These are phyloP conservation scores for Vitis rupestris DNA, from an alignment of 164 flowering plant species.

Conservation along the genomic window DNA sequence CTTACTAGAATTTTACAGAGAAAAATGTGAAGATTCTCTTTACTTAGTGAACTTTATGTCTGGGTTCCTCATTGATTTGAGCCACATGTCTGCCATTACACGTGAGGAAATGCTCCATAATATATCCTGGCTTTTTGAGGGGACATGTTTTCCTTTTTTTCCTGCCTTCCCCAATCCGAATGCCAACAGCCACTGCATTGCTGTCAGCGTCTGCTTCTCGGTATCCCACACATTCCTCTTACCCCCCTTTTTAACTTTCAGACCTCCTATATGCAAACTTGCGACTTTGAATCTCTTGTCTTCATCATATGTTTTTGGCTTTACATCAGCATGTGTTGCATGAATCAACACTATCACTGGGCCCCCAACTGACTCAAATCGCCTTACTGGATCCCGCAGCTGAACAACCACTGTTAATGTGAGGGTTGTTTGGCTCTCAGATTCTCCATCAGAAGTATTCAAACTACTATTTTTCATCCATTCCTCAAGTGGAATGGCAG, in stretches of 20 bases:
- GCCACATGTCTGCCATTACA: conserved; percentile 95
- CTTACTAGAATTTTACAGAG: neutral
- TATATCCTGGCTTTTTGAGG: conserved; percentile 46
- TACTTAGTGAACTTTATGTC: conserved; percentile 66
- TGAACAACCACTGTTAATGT: conserved; percentile 58
- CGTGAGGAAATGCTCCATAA: conserved; percentile 91
- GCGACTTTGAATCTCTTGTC: conserved; percentile 64
- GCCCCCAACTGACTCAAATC: conserved; percentile 82
- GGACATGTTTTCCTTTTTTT: conserved; percentile 43
- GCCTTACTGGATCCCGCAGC: conserved; percentile 74
- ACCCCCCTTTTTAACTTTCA: conserved; percentile 49
- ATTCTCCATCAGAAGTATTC: conserved; percentile 6
- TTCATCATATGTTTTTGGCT: conserved; percentile 28
- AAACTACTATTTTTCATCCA: conserved; percentile 39
- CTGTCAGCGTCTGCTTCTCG: conserved; percentile 83
- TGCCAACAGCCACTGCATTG: conserved; percentile 89
- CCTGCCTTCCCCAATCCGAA: conserved; percentile 69
- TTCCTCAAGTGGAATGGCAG: conserved; percentile 61
- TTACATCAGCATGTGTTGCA: conserved; percentile 35
- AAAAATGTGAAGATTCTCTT: neutral
- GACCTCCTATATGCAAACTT: conserved; percentile 76
- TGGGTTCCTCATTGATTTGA: conserved; percentile 83
- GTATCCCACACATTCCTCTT: conserved; percentile 62
- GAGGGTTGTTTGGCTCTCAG: conserved; percentile 22
- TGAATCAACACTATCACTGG: conserved; percentile 62